phyloP scores from a whole-genome alignment of 352 stramenopile species.

The Thalassiosira hispida region DNA sequence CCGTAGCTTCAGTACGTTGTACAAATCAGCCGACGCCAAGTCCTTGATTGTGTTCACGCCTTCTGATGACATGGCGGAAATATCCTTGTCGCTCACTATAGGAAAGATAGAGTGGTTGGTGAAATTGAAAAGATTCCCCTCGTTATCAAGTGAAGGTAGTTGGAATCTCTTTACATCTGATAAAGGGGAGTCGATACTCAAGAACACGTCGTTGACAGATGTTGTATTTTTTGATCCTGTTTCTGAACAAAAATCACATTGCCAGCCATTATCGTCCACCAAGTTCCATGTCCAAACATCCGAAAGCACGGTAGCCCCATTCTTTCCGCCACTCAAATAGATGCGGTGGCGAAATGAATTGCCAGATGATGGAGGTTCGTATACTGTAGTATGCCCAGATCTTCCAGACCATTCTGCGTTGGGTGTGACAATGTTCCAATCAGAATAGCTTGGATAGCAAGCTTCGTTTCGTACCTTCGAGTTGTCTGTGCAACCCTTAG shows the following conservation, averaged over 20 bases:
- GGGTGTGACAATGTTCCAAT: constrained; percentile 37
- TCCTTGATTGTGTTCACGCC: constrained; percentile 88
- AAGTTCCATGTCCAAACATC: constrained; percentile 79
- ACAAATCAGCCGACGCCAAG: constrained; percentile 79
- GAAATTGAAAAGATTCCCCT: constrained; percentile 46
- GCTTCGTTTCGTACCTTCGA: constrained; percentile 6
- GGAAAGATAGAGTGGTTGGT: constrained; percentile 25
- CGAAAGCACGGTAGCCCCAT: constrained; percentile 51
- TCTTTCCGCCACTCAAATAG: constrained; percentile 76
- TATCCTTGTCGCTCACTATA: constrained; percentile 73
- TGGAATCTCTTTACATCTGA: constrained; percentile 50
- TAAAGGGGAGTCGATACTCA: constrained; percentile 58
- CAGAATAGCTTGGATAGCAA: constrained; percentile 41
- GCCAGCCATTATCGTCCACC: constrained; percentile 34
- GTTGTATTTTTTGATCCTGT: constrained; percentile 18
- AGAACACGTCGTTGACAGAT: constrained; percentile 45
- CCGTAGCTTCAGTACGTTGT: constrained; percentile 80
- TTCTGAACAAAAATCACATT: constrained; percentile 47
- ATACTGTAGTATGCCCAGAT: constrained; percentile 70
- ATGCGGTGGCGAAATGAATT: constrained; percentile 76
- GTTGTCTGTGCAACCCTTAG: constrained; percentile 17
- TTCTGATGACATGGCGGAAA: constrained; percentile 71
- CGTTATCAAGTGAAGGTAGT: constrained; percentile 40
- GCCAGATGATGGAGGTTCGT: constrained; percentile 69
- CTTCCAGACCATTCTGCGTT: constrained; percentile 60